phyloP scores from a whole-genome alignment of 1,284 basidiomycete genomes.

The Caloboletus inedulis region DNA sequence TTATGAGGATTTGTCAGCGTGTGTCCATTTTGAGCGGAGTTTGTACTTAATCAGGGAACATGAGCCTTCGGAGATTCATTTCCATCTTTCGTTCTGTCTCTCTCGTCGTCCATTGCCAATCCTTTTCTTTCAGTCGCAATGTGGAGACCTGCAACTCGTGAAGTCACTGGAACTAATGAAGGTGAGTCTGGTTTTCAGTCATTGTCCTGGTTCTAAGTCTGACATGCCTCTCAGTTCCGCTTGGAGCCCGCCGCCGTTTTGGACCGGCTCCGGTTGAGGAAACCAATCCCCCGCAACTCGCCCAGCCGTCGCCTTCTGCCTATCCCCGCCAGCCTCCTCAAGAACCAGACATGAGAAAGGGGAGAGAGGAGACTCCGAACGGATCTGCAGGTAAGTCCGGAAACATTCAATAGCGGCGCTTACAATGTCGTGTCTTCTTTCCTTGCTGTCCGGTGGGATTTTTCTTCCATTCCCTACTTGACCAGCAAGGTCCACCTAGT shows the following conservation, averaged over 20 bases:
- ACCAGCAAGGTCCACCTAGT: slow-evolving; percentile 35
- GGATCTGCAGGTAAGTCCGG: slow-evolving; percentile 57
- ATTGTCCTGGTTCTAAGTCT: slow-evolving; percentile 9
- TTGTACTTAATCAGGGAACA: slow-evolving; percentile 23
- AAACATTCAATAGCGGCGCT: slow-evolving; percentile 31
- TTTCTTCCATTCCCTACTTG: slow-evolving; percentile 26
- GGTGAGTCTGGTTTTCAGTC: slow-evolving; percentile 42
- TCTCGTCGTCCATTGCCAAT: slow-evolving; percentile 6
- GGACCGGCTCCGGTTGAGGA: slow-evolving; percentile 80
- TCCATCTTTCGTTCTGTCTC: slow-evolving; percentile 23
- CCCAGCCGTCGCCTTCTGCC: slow-evolving; percentile 80
- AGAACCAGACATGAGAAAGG: slow-evolving; percentile 54
- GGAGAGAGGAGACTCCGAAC: slow-evolving; percentile 58
- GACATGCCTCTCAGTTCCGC: slow-evolving; percentile 49
- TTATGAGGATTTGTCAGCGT: slow-evolving; percentile 28
- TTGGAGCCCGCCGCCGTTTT: slow-evolving; percentile 84
- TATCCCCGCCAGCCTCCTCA: slow-evolving; percentile 66
- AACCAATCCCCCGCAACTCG: slow-evolving; percentile 70
- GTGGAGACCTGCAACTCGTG: slow-evolving; percentile 86
- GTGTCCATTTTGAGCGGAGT: slow-evolving; percentile 34
- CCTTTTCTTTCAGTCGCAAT: slow-evolving; percentile 45
- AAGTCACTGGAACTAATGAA: slow-evolving; percentile 82
- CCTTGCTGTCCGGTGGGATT: slow-evolving; percentile 34
- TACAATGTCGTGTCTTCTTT: slow-evolving; percentile 32
- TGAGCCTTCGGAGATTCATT: slow-evolving; percentile 36